These are phyloP conservation scores for Cladophialophora chaetospira DNA, from an alignment of 2,329 filamentous ascomycete genomes.

Conservation along the genomic window DNA sequence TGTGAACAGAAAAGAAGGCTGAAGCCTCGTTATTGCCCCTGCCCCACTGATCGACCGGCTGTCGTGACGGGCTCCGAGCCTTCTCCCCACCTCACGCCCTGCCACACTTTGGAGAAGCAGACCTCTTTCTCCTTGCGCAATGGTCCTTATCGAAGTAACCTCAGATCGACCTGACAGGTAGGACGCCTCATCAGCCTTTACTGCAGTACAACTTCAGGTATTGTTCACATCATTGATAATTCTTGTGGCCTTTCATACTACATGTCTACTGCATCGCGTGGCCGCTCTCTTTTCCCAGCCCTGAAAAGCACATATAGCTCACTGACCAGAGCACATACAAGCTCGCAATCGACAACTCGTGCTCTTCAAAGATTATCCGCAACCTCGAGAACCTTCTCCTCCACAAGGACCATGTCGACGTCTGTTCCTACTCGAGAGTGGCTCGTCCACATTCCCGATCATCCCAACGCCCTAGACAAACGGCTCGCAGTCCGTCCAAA, in stretches of 20 bases:
- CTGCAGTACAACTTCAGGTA: not conserved
- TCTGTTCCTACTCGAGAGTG: constrained; percentile 55
- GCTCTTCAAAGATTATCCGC: not conserved
- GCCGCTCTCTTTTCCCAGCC: not conserved
- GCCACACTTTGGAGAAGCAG: not conserved
- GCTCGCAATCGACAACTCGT: not conserved
- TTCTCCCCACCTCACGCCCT: constrained; percentile 2
- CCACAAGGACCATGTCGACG: constrained; percentile 23
- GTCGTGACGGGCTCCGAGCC: too few relatives aligned
- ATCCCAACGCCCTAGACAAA: constrained; percentile 61
- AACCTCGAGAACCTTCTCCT: not conserved
- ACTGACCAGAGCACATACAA: not conserved
- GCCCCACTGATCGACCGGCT: not conserved
- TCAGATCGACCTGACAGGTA: not conserved
- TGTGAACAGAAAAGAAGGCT: constrained; percentile 1
- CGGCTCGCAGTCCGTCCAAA: constrained; percentile 29
- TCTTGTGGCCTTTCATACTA: not conserved
- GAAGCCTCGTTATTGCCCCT: not conserved
- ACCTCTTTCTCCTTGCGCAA: too few relatives aligned
- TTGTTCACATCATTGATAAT: not conserved
- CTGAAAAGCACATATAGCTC: not conserved
- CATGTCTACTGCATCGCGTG: not conserved
- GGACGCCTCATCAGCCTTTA: not conserved
- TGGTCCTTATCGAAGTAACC: too few relatives aligned
- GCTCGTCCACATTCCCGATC: constrained; percentile 69